A percentile compares a stretch with the other conserved stretches of the same genome.
Conservation (phyloP, 352 stramenopile genomes). For the Phytophthora kernoviae region DNA sequence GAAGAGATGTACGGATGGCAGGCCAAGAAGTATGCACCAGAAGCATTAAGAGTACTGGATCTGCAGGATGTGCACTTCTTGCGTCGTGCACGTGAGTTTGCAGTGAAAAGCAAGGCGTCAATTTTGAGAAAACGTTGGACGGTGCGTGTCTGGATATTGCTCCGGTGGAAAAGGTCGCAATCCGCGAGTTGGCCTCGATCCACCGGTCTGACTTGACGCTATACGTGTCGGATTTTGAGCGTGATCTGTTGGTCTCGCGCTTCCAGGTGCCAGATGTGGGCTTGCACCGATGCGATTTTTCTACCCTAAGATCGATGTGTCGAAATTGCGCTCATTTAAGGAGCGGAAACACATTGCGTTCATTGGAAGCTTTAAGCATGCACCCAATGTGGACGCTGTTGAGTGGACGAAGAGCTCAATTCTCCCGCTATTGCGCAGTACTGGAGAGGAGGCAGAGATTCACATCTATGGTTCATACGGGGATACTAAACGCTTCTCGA, state of each 20-base stretch:
- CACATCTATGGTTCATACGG: slow-evolving; percentile 91
- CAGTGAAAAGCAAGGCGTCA: slow-evolving; percentile 66
- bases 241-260: slow-evolving; percentile 52
- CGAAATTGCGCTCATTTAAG: slow-evolving; percentile 23
- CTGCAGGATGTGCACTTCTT: slow-evolving; percentile 95
- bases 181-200: slow-evolving; percentile 79
- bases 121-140: slow-evolving; percentile 44
- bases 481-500: slow-evolving; percentile 49
- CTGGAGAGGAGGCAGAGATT: slow-evolving; percentile 41
- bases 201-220: slow-evolving; percentile 79
- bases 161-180: slow-evolving; percentile 65
- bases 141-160: slow-evolving; percentile 33
- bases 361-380: slow-evolving; percentile 93
- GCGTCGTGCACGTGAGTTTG: slow-evolving; percentile 74
- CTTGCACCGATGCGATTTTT: slow-evolving; percentile 73
- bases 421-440: slow-evolving; percentile 71
- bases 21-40: slow-evolving; percentile 69
- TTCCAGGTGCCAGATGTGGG: slow-evolving; percentile 60
- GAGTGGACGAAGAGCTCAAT: slow-evolving; percentile 73
- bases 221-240: slow-evolving; percentile 74
- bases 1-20: slow-evolving; percentile 91
- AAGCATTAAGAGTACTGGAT: slow-evolving; percentile 88
- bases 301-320: slow-evolving; percentile 42
- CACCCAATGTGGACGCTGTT: slow-evolving; percentile 91
- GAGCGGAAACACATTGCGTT: slow-evolving; percentile 80